phyloP scores from a whole-genome alignment of 768 basidiomycete species.

The Trametes gibbosa region DNA sequence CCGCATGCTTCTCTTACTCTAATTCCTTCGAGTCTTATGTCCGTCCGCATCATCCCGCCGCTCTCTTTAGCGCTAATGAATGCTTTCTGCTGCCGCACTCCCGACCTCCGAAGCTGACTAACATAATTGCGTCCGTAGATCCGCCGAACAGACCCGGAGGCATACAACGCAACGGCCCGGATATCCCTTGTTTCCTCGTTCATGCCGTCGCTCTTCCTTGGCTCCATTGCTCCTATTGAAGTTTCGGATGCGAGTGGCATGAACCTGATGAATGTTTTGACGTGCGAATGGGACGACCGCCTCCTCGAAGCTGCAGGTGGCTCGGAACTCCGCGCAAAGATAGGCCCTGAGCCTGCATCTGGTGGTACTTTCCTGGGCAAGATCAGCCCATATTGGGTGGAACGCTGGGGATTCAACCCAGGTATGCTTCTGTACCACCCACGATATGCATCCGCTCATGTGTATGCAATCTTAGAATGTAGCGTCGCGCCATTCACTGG shows the following conservation, averaged over 20 bases:
- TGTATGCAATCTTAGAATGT: constrained; percentile 48
- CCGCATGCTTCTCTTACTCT: background rate
- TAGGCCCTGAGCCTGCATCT: constrained; percentile 74
- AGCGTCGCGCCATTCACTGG: constrained; percentile 83
- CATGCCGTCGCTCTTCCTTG: constrained; percentile 79
- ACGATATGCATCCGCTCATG: background rate
- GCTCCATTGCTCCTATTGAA: constrained; percentile 75
- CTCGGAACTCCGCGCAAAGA: constrained; percentile 58
- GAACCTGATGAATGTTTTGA: constrained; percentile 80
- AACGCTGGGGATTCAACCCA: constrained; percentile 71
- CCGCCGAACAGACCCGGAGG: constrained; percentile 47
- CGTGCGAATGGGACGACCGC: constrained; percentile 69
- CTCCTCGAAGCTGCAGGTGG: constrained; percentile 71
- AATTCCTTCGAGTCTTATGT: constrained; percentile 3
- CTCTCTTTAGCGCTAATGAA: background rate
- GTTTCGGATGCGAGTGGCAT: constrained; percentile 89
- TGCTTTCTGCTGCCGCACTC: background rate
- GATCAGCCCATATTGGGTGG: constrained; percentile 67
- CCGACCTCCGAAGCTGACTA: constrained; percentile 2
- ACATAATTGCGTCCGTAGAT: constrained; percentile 41
- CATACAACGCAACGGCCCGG: constrained; percentile 57
- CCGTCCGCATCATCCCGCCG: constrained; percentile 9
- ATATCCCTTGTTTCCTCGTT: constrained; percentile 85
- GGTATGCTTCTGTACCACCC: constrained; percentile 36
- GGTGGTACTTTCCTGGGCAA: constrained; percentile 68